Evolutionary conservation across 140 eudicot genomes (phyloP), one percentile per base, ranked within the genome.

Genomic region (Bidens hawaiensis): DNA sequence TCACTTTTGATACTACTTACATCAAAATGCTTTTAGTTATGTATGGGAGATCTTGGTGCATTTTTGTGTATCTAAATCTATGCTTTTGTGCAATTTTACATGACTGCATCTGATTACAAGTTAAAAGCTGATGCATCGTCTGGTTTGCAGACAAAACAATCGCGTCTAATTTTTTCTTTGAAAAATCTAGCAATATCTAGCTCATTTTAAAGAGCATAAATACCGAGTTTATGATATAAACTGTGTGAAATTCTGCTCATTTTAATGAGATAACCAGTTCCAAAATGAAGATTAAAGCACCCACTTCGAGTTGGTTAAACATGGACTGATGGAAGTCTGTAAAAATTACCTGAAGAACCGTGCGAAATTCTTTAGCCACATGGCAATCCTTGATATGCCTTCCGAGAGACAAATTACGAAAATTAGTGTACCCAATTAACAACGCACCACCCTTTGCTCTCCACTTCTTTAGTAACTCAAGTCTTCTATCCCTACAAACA

Each of bases 361-460:
- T 66, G 65, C 78, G 67, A 34, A 93, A 79, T 66, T 84, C 89
- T 69, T 58, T 78, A 17, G 96, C 95, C 75, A 80, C 46, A 16
- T 82, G 77, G 12, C 81, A 85, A 55, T 93, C 95, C 72, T 85
- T 93, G n/a, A 81, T 75, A 77, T 93, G 79, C 68, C 88, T 93
- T 50, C 93, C 99, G 62, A 93, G 87, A 40, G 96, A 82, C 46
- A 88, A 70, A 70, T 88, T 88, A 42, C 96, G 83, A 49, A 93
- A 93, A 69, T 95, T 81, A 22, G 81, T 60, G 63, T 93, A 93
- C 26, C 99, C 96, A 27, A 93, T 88, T 53, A 93, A 71, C 64
- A 93, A 88, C 46, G 88, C 81, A 50, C 99, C 99, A 19, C 99
- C 99, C 65, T 93, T 93, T 16, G 65, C 64, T 67, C 78, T 88